phyloP scores from a whole-genome alignment of 108 stramenopile species.

The Pseudonitzschia delicatissima region DNA sequence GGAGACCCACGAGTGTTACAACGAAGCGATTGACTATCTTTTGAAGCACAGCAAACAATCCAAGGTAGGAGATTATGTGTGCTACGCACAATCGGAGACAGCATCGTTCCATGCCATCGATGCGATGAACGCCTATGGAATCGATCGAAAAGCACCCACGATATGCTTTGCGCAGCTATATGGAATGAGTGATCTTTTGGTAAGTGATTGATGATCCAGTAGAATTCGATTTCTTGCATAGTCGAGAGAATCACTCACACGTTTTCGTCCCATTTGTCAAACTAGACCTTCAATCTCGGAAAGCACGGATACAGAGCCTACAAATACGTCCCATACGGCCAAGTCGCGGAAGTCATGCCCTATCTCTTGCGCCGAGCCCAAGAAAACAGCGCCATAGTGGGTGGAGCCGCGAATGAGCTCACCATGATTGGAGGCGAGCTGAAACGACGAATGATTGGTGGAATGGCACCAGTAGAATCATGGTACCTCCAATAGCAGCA shows the following conservation, averaged over 20 bases:
- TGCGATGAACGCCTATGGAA: slow-evolving; percentile 65
- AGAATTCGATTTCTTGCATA: not conserved
- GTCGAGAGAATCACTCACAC: not conserved
- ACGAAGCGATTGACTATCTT: slow-evolving; percentile 69
- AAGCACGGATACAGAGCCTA: slow-evolving; percentile 70
- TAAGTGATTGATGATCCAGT: slow-evolving; percentile 1
- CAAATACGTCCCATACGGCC: slow-evolving; percentile 97
- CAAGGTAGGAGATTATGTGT: slow-evolving; percentile 76
- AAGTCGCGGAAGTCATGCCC: slow-evolving; percentile 92
- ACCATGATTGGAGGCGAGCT: slow-evolving; percentile 55
- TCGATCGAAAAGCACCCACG: slow-evolving; percentile 34
- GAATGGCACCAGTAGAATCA: no score
- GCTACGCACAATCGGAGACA: slow-evolving; percentile 91
- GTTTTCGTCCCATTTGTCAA: not conserved
- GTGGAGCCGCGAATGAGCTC: slow-evolving; percentile 52
- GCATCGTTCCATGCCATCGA: slow-evolving; percentile 76
- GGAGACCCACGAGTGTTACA: slow-evolving; percentile 88
- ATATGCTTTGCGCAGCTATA: slow-evolving; percentile 94
- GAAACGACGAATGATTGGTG: slow-evolving; percentile 16
- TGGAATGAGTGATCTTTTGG: slow-evolving; percentile 94
- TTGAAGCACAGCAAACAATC: slow-evolving; percentile 40
- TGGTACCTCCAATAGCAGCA: no score
- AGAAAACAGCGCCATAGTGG: slow-evolving; percentile 90
- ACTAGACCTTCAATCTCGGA: slow-evolving; percentile 87
- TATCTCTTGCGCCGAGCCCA: slow-evolving; percentile 94